A percentile compares a stretch with the other conserved stretches of the same genome.
phyloP scores from a whole-genome alignment of 768 basidiomycete genomes.

The Hygrocybe punicea region DNA sequence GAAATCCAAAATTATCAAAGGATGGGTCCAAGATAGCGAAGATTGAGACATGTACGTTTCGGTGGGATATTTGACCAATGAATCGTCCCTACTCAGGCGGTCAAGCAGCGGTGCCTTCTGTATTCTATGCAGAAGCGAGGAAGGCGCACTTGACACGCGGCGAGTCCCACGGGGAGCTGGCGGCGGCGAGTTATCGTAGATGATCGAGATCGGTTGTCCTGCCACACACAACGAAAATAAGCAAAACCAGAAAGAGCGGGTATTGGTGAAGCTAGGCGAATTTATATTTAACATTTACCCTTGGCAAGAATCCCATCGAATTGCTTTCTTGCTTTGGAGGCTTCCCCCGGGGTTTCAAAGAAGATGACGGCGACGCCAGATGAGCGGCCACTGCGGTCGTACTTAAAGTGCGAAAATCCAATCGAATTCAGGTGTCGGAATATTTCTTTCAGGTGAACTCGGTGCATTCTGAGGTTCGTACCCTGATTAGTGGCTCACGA shows the following conservation, averaged over 20 bases:
- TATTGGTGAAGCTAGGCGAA: background rate
- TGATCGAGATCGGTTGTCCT: constrained; percentile 80
- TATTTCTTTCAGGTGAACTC: constrained; percentile 61
- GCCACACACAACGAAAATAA: background rate
- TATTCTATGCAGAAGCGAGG: constrained; percentile 70
- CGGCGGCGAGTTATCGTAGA: constrained; percentile 49
- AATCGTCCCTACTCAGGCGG: constrained; percentile 53
- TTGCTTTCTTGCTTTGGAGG: constrained; percentile 77
- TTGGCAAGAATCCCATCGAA: constrained; percentile 86
- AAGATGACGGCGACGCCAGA: constrained; percentile 76
- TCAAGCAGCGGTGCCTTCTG: constrained; percentile 69
- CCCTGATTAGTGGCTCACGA: constrained; percentile 91
- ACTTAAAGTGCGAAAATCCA: constrained; percentile 55
- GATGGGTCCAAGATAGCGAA: background rate
- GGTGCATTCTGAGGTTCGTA: constrained; percentile 67
- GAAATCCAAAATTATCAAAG: background rate
- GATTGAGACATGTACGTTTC: constrained; percentile 35
- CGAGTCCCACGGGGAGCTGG: constrained; percentile 36
- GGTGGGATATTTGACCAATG: constrained; percentile 31
- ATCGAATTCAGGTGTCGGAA: constrained; percentile 41
- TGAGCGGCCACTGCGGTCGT: constrained; percentile 93
- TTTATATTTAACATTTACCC: constrained; percentile 52
- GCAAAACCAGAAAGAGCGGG: constrained; percentile 9
- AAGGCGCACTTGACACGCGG: constrained; percentile 50
- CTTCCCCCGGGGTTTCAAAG: constrained; percentile 76